Conservation (phyloP, 1,284 basidiomycete genomes). For the Paramarasmius palmivorus region DNA sequence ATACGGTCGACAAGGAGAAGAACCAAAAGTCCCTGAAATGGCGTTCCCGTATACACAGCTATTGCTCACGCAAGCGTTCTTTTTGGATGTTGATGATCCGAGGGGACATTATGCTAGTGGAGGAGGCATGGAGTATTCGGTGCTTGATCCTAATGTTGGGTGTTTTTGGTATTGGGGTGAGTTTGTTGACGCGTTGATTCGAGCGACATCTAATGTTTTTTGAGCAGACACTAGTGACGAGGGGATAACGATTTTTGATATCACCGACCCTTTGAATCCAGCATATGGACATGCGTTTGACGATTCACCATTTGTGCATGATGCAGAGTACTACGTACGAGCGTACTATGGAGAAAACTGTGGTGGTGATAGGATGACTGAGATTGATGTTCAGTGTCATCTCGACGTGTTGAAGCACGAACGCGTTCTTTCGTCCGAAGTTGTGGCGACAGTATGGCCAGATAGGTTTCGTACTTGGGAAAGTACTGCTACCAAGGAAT, state of each 20-base stretch:
- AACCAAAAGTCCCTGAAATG: background rate
- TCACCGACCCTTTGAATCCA: background rate
- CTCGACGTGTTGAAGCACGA: slow-evolving; percentile 17
- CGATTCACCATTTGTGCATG: background rate
- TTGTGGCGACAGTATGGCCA: slow-evolving; percentile 30
- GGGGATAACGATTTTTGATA: background rate
- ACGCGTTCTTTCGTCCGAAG: slow-evolving; percentile 20
- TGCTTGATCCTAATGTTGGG: background rate
- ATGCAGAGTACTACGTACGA: background rate
- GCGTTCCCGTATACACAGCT: background rate
- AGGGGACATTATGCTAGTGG: background rate
- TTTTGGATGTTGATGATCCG: background rate
- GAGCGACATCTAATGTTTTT: background rate
- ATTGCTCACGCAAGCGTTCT: background rate
- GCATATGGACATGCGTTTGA: background rate
- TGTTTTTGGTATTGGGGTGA: background rate
- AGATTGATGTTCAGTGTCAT: slow-evolving; percentile 14
- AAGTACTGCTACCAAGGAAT: no score
- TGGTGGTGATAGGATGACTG: slow-evolving; percentile 4
- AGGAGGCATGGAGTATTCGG: background rate
- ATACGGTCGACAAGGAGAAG: background rate
- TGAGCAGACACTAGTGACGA: background rate
- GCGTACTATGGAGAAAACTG: background rate
- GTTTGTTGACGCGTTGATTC: background rate
- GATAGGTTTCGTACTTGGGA: no score